Base-by-base conservation (phyloP, 78 protist species). In the Dictyostelium citrinum region DNA sequence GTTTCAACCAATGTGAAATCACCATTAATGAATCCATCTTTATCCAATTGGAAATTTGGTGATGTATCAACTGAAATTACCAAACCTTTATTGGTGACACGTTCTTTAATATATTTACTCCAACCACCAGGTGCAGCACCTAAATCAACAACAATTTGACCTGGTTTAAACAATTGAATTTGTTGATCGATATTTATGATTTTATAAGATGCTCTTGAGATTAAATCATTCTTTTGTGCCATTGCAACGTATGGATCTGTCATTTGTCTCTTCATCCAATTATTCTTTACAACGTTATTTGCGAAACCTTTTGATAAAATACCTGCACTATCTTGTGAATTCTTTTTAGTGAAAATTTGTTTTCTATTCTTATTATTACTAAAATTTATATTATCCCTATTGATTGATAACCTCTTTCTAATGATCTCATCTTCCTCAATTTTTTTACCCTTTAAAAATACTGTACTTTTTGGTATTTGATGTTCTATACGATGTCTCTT, bases 41-140 rank as follows among this genome's bases (percentile, higher is more conserved):
- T 41, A 6, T 68, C 60, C 8, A 88, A 31, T 67, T 78, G 79
- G 17, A 76, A 78, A 7, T 79, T 75, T 35, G 20, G 2, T 2
- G 70, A 43, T 2, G 71, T 61, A 49, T 88, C 93, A 11, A 76
- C 78, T 16, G 93, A 88, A 6, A 88, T 5, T 14, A 88, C 84
- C 1, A 61, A 5, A 46, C 93, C 93, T 16, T 2, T 10, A 61
- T 24, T 24, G 1, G 72, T 24, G 9, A 27, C 33, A 27, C 33
- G 11, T 0, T 17, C 49, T 24, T 61, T 71, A 6, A 78, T 83
- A 10, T 27, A 64, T 55, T 88, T 76, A 43, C 80, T 78, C 86
- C 84, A 88, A 60, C 93, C 75, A 24, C 93, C 93, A 22, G 93
- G 93, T 31, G 84, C 29, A 2, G 93, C 76, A 64, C 93, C 93